Evolutionary conservation across 257 asterid species (phyloP).

Genomic region (Eucommia ulmoides): DNA sequence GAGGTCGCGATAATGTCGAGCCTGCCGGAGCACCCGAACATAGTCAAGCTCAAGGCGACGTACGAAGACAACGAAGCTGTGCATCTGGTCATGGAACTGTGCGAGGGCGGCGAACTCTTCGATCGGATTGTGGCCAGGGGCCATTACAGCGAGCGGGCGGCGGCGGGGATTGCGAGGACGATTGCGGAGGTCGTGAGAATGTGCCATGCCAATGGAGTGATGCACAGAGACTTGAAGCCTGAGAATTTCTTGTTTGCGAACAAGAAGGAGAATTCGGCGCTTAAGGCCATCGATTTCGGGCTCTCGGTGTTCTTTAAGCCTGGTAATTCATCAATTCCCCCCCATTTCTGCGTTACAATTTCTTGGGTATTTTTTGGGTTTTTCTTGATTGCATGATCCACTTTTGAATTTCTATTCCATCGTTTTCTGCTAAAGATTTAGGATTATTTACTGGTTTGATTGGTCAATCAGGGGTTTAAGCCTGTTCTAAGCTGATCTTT

Average conservation of each 20-base stretch:
- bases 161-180: slow-evolving; percentile 13
- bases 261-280: slow-evolving; percentile 14
- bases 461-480: too few species aligned
- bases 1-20: slow-evolving; percentile 18
- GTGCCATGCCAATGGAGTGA: slow-evolving; percentile 19
- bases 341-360: too few species aligned
- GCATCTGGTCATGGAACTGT: slow-evolving; percentile 19
- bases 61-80: slow-evolving; percentile 16
- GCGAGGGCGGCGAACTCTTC: slow-evolving; percentile 19
- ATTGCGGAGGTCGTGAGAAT: slow-evolving; percentile 15
- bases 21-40: slow-evolving; percentile 15
- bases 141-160: slow-evolving; percentile 16
- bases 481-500: too few species aligned
- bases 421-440: too few species aligned
- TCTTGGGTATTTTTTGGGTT: too few species aligned
- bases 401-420: too few species aligned
- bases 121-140: slow-evolving; percentile 19
- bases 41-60: slow-evolving; percentile 14
- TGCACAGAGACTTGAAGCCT: slow-evolving; percentile 18
- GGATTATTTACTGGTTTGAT: too few species aligned
- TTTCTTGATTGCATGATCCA: too few species aligned
- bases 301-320: slow-evolving; percentile 16
- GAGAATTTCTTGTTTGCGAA: slow-evolving; percentile 18
- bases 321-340: too few species aligned
- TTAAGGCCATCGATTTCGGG: slow-evolving; percentile 17